These are phyloP conservation scores for Penicillium cataractarum DNA, from an alignment of 495 filamentous ascomycete species.

Conservation along the genomic window DNA sequence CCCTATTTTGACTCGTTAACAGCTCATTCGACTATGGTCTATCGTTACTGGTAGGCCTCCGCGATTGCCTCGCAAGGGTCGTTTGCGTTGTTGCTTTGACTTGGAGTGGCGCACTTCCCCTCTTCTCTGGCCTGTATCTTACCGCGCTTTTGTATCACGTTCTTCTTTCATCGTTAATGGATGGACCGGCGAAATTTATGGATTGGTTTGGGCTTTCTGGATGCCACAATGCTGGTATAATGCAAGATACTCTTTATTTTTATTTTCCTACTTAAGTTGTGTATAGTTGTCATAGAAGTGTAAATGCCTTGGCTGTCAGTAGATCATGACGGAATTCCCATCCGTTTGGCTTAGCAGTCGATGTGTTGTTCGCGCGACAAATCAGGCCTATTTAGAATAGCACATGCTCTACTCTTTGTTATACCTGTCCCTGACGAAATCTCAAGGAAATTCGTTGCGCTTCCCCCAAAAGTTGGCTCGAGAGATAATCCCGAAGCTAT, in stretches of 20 bases:
- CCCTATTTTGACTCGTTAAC: background rate
- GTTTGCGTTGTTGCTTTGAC: background rate
- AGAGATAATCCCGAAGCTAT: no score
- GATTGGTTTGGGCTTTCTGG: constrained; percentile 33
- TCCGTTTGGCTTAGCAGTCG: no score
- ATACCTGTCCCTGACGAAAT: no score
- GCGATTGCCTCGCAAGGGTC: background rate
- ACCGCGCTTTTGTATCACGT: constrained; percentile 6
- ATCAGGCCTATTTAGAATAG: no score
- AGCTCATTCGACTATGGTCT: background rate
- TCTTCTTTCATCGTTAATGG: constrained; percentile 35
- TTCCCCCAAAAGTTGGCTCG: no score
- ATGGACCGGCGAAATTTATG: constrained; percentile 43
- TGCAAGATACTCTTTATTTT: constrained; percentile 24
- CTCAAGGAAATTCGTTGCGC: no score
- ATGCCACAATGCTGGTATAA: constrained; percentile 36
- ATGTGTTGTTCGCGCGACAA: no score
- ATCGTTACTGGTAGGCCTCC: background rate
- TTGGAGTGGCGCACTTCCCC: constrained; percentile 7
- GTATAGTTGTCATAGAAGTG: background rate
- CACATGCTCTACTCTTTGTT: background rate
- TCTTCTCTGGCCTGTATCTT: constrained; percentile 5
- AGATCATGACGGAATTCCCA: background rate
- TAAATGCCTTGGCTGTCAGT: background rate
- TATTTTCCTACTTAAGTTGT: background rate